Percentiles rank a stretch among this genome's conserved stretches.
Evolutionary conservation across 441 rosid genomes (phyloP).

Genomic region (Gossypium trilobum): DNA sequence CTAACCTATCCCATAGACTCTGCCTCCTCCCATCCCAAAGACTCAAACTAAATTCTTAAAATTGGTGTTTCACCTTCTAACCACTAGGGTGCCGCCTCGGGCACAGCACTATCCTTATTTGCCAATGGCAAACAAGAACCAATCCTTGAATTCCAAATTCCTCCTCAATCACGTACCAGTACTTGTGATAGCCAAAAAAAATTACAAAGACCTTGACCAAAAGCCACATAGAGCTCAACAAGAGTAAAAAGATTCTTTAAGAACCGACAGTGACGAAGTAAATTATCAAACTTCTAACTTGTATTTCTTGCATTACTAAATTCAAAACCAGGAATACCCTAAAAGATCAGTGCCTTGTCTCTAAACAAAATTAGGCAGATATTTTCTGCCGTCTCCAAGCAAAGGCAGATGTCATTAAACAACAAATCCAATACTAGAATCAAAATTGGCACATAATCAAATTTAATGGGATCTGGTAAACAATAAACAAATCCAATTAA

Average conservation of each 20-base stretch:
- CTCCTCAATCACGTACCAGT: not conserved
- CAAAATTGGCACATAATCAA: not conserved
- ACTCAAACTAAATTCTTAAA: not conserved
- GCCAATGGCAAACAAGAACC: not conserved
- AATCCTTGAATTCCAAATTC: slow-evolving; percentile 4
- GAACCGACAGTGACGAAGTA: not conserved
- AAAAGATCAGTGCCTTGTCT: not conserved
- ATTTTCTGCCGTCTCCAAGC: not conserved
- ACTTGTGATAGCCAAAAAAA: not conserved
- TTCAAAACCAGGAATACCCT: not conserved
- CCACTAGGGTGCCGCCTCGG: not conserved
- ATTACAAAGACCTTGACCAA: not conserved
- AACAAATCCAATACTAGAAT: not conserved
- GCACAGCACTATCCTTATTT: not conserved
- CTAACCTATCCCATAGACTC: not conserved
- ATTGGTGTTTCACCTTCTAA: not conserved
- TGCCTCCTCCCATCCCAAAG: not conserved
- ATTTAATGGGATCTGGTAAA: slow-evolving; percentile 20
- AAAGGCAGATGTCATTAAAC: not conserved
- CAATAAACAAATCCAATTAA: slow-evolving; percentile 16
- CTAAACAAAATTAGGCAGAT: not conserved
- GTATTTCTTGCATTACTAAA: not conserved
- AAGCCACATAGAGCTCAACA: not conserved
- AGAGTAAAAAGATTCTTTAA: not conserved
- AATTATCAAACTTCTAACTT: not conserved